A percentile compares a stretch with the other conserved stretches of the same genome.
phyloP scores from a whole-genome alignment of 495 filamentous ascomycete species.

The Daldinia grandis region DNA sequence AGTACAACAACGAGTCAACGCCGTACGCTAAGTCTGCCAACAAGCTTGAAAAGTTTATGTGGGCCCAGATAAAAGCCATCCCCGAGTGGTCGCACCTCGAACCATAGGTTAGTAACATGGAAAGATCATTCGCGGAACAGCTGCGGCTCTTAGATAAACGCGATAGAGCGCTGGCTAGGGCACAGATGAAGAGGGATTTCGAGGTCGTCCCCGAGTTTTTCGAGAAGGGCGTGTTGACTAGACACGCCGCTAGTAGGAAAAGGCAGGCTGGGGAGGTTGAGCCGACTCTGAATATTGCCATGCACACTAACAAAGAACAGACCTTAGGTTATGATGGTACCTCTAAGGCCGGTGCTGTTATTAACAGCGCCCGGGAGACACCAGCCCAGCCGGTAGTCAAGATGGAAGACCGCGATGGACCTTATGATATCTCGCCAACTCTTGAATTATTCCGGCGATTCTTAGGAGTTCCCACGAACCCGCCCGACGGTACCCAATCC shows the following conservation, averaged over 20 bases:
- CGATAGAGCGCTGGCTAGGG: background rate
- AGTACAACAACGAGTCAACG: constrained; percentile 95
- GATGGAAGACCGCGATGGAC: background rate
- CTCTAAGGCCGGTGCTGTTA: background rate
- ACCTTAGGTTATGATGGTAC: background rate
- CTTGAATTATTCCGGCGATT: background rate
- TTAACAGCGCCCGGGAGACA: background rate
- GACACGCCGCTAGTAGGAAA: background rate
- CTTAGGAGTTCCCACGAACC: background rate
- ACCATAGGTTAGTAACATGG: constrained; percentile 45
- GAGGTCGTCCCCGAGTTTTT: background rate
- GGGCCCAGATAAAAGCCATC: constrained; percentile 87
- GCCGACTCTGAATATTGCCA: background rate
- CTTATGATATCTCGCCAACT: background rate
- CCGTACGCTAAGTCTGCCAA: constrained; percentile 95
- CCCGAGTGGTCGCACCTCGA: constrained; percentile 90
- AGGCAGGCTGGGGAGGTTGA: background rate
- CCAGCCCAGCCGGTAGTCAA: background rate
- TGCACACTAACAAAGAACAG: background rate
- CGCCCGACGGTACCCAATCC: background rate
- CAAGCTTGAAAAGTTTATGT: constrained; percentile 97
- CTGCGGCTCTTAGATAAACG: background rate
- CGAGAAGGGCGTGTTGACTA: background rate
- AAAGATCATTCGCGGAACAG: background rate
- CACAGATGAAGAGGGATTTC: background rate